Base-by-base conservation (phyloP, 2,329 filamentous ascomycete species). In the Xylaria sp. region DNA sequence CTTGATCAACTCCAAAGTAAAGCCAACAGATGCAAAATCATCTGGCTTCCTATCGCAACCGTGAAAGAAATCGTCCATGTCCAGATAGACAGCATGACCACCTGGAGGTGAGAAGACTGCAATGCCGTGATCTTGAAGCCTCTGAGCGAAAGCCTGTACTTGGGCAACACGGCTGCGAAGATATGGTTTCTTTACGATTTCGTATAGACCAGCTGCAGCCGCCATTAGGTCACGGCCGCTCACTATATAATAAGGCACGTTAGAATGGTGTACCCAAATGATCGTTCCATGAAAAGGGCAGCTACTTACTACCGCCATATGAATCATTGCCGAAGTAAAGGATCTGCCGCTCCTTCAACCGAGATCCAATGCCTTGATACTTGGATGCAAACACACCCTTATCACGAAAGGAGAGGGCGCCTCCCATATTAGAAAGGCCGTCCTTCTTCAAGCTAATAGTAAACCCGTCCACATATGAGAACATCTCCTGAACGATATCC, bases 401-500 rank as follows among this genome's bases (percentile, higher is more conserved):
- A 55, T 73, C 71, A 9, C 65, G 62, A 9, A 74, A 70, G 54
- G 69, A 65, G 12, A 74, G 46, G 12, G 64, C 66, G 7, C 74
- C 74, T 2, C 74, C 73, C 72, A 76, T 75, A 37, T 74, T 77
- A 1, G 66, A 70, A 37, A 76, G 73, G 18, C 72, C 72, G 28
- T 76, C 76, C 55, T 77, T 75, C 63, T 76, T 75, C 13, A 72
- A 48, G 12, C 65, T 72, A 18, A 75, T 74, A 4, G 70, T 73
- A 41, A 77, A 75, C 12, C 74, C 75, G 41, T 74, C 73, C 4
- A 60, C 73, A 41, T 73, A 72, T 0, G 70, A 64, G 55, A 75
- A 74, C 72, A 76, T 72, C 58, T 76, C 72, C 15, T 70, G 68
- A 12, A 75, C 67, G n/a, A 75, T 73, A 5, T 73, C 62, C 0